Base-by-base conservation (phyloP, 2,329 filamentous ascomycete species). In the Fusarium clavum region DNA sequence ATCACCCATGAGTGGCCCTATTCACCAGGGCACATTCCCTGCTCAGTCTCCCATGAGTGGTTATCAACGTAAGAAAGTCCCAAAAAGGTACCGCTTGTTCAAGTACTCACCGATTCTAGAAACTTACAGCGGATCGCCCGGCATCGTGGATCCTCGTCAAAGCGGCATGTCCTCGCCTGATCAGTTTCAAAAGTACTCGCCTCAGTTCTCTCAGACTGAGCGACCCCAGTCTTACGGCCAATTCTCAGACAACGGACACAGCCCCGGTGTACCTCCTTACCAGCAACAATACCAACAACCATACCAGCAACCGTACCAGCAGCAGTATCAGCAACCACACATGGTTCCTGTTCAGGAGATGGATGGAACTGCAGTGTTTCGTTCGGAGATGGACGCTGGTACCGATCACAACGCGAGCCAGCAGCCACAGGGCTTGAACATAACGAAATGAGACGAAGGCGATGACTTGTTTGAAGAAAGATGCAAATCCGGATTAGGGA, bases 291-390 rank as follows among this genome's bases (percentile, higher is more conserved):
- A 72, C 12, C 29, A 18, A 11, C 57, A 51, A n/a, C 52, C 51
- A 4, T 69, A 70, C 11, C 34, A 38, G 34, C 34, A 38, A 24
- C 56, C 55, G 4, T 70, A 72, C 40, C 58, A 62, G 16, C 71
- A 67, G 30, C 40, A 34, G 6, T 63, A 72, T 12, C 29, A 18
- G 8, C 57, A 51, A 27, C 52, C 51, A 5, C 71, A 70, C 11
- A 70, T 73, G 67, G 18, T 18, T 41, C 29, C 57, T 6, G 64
- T 73, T 27, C 65, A 69, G 29, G 73, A 76, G 56, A 76, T 76
- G 72, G 73, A 74, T 24, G 73, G 57, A 11, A 64, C 61, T 41
- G 54, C 60, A 10, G 51, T 45, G n/a, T 40, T 45, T n/a, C 62
- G 55, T 10, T 71, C 70, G 34, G 73, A 76, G 51, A 64, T 76